Conservation (phyloP, 1,284 basidiomycete genomes). For the Trichosporon inkin region DNA sequence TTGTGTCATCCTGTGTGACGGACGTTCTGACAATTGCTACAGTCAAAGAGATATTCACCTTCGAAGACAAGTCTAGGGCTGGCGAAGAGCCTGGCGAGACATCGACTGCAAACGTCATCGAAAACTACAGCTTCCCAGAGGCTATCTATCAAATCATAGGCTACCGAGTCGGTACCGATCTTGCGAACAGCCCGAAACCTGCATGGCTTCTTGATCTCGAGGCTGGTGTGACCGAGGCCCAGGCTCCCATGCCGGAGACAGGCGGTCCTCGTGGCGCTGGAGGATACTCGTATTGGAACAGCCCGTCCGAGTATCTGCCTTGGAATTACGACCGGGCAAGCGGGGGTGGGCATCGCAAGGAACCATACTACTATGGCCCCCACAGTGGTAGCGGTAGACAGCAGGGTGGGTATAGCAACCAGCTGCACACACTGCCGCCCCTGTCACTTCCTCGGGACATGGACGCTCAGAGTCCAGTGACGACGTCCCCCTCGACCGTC, state of each 20-base stretch:
- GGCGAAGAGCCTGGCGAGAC: conserved; percentile 21
- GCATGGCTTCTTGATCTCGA: conserved; percentile 18
- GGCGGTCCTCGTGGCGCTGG: conserved; percentile 10
- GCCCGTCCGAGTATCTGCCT: conserved; percentile 14
- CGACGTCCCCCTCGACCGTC: background rate
- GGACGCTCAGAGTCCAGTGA: conserved; percentile 12
- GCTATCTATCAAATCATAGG: conserved; percentile 22
- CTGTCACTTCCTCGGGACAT: conserved; percentile 9
- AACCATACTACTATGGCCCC: conserved; percentile 12
- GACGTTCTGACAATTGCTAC: conserved; percentile 7
- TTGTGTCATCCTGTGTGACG: background rate
- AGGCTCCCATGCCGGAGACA: background rate
- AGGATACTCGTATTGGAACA: conserved; percentile 17
- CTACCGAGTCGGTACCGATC: conserved; percentile 16
- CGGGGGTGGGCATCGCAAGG: conserved; percentile 3
- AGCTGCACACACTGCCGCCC: conserved; percentile 2
- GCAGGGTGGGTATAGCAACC: background rate
- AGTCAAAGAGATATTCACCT: conserved; percentile 29
- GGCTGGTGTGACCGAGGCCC: conserved; percentile 13
- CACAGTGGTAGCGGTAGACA: background rate
- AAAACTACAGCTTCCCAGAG: conserved; percentile 23
- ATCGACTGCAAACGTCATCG: conserved; percentile 25
- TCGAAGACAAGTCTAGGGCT: conserved; percentile 25
- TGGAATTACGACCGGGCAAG: conserved; percentile 12
- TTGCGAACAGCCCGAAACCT: conserved; percentile 23